phyloP scores from a whole-genome alignment of 768 basidiomycete genomes.

The Leccinum incarnatum region DNA sequence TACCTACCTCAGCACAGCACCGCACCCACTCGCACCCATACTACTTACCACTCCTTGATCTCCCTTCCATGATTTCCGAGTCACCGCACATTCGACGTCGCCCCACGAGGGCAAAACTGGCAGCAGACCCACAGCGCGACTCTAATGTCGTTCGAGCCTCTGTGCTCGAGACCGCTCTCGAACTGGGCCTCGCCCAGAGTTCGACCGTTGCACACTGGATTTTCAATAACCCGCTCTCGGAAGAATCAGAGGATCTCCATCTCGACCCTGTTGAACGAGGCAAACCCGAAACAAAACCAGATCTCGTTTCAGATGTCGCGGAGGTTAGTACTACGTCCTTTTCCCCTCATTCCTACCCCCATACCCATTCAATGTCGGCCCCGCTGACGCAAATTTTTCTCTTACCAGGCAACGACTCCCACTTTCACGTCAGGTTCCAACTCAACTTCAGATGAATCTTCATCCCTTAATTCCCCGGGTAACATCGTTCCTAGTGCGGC shows the following conservation, averaged over 20 bases:
- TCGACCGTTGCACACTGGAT: slow-evolving; percentile 68
- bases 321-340: slow-evolving; percentile 29
- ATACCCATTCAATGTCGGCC: not conserved
- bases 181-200: slow-evolving; percentile 61
- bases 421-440: slow-evolving; percentile 40
- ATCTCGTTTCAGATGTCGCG: slow-evolving; percentile 15
- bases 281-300: slow-evolving; percentile 2
- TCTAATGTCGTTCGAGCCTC: slow-evolving; percentile 66
- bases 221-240: slow-evolving; percentile 58
- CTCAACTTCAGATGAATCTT: slow-evolving; percentile 43
- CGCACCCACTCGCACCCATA: slow-evolving; percentile 2
- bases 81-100: slow-evolving; percentile 26
- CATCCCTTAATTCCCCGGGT: slow-evolving; percentile 28
- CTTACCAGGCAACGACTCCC: slow-evolving; percentile 28
- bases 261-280: not conserved
- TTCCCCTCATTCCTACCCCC: not conserved
- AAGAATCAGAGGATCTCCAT: slow-evolving; percentile 50
- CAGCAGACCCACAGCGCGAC: slow-evolving; percentile 36
- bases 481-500: slow-evolving; percentile 19
- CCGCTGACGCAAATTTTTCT: slow-evolving; percentile 13
- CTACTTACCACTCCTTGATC: slow-evolving; percentile 14
- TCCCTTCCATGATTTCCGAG: slow-evolving; percentile 20
- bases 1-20: not conserved
- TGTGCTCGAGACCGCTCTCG: slow-evolving; percentile 68
- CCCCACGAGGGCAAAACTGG: slow-evolving; percentile 22